phyloP scores from a whole-genome alignment of 2,329 filamentous ascomycete species.

The Paracorniculantispora psalliotae region DNA sequence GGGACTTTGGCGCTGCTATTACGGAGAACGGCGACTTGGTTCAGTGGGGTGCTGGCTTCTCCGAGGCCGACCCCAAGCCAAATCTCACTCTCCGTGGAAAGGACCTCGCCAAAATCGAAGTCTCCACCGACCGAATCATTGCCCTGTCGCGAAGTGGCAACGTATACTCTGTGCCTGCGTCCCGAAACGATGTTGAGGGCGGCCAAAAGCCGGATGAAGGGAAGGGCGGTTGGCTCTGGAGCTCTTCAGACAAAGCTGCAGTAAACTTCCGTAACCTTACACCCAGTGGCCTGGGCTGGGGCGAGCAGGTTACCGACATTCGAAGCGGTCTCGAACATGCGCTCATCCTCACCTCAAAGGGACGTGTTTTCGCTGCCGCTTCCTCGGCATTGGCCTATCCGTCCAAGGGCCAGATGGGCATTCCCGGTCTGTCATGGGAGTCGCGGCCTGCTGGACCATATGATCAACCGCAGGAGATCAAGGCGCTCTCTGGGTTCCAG shows the following conservation, averaged over 20 bases:
- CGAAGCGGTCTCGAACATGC: constrained; percentile 80
- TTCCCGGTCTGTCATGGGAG: constrained; percentile 76
- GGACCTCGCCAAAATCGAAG: constrained; percentile 67
- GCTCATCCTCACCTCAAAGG: constrained; percentile 75
- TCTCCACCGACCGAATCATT: constrained; percentile 80
- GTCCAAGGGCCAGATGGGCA: constrained; percentile 76
- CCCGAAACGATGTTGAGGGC: constrained; percentile 62
- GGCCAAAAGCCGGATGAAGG: constrained; percentile 58
- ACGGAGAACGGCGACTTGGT: constrained; percentile 82
- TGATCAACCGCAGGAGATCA: constrained; percentile 77
- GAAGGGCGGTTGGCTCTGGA: constrained; percentile 67
- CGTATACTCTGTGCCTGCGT: constrained; percentile 80
- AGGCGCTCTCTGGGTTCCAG: constrained; percentile 63
- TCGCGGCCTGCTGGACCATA: constrained; percentile 72
- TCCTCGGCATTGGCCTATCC: constrained; percentile 75
- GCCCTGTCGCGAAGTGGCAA: constrained; percentile 68
- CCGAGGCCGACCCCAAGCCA: constrained; percentile 58
- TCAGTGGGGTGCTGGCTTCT: constrained; percentile 84
- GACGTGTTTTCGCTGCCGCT: constrained; percentile 84
- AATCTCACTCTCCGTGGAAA: constrained; percentile 73
- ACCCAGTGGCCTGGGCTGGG: constrained; percentile 58
- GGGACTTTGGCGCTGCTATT: constrained; percentile 78
- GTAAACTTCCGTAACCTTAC: constrained; percentile 71
- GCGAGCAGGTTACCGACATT: constrained; percentile 70
- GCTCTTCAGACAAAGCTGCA: constrained; percentile 25